phyloP scores from a whole-genome alignment of 495 filamentous ascomycete genomes.

The Apodospora peruviana region DNA sequence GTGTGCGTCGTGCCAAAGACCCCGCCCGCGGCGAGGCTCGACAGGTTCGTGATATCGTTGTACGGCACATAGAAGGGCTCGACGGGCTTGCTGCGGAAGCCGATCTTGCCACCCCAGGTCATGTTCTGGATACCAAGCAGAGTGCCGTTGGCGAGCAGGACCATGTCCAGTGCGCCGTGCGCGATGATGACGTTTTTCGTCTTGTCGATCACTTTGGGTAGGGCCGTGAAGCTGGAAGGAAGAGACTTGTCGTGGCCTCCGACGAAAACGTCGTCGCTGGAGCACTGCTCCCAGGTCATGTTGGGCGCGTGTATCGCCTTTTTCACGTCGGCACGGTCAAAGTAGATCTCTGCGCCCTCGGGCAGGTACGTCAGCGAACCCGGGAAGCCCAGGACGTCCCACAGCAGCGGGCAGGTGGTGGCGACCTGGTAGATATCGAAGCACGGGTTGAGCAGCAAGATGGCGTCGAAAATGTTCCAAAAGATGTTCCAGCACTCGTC shows the following conservation, averaged over 20 bases:
- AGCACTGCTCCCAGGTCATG: conserved; percentile 56
- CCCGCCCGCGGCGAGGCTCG: conserved; percentile 44
- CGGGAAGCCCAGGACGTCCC: conserved; percentile 61
- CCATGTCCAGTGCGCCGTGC: conserved; percentile 55
- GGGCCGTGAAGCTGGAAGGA: conserved; percentile 44
- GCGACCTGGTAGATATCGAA: conserved; percentile 75
- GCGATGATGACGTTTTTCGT: conserved; percentile 64
- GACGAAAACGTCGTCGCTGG: conserved; percentile 48
- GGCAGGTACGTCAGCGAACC: conserved; percentile 47
- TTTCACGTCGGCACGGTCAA: conserved; percentile 73
- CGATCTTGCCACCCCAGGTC: conserved; percentile 71
- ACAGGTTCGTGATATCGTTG: conserved; percentile 36
- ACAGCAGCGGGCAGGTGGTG: conserved; percentile 67
- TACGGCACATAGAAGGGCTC: conserved; percentile 64
- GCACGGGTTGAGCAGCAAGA: conserved; percentile 63
- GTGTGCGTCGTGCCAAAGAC: conserved; percentile 56
- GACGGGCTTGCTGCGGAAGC: conserved; percentile 55
- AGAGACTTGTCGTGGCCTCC: conserved; percentile 37
- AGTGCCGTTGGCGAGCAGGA: conserved; percentile 61
- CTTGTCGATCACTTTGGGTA: conserved; percentile 67
- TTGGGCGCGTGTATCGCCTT: conserved; percentile 65
- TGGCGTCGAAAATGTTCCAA: conserved; percentile 50
- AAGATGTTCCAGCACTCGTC: conserved; percentile 38
- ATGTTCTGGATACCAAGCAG: conserved; percentile 76
- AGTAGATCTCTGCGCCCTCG: conserved; percentile 58